Base-by-base conservation (phyloP, 2,329 filamentous ascomycete species). In the Aspergillus brasiliensis region DNA sequence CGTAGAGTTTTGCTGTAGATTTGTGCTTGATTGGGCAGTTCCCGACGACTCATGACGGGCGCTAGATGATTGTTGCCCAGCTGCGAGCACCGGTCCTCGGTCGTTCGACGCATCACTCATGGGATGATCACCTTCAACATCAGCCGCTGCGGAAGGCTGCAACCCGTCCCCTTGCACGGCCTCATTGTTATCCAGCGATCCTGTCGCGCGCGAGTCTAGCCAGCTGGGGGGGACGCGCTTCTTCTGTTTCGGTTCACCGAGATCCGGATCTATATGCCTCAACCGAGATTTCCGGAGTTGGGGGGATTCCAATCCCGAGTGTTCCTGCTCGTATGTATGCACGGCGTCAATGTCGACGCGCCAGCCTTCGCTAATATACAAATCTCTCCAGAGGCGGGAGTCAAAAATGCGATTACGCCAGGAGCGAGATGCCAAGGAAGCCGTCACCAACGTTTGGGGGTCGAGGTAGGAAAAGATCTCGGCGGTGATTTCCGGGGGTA, bases 281-380 rank as follows among this genome's bases (percentile, higher is more conserved):
- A 77, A 75, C 48, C 81, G 78, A 44, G 80, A 78, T 65, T 82
- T 83, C 27, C 80, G 79, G 57, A 61, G 74, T 59, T 75, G 73
- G 44, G 76, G 64, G 66, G 75, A 63, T 51, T 72, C 61, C 58
- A 68, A 71, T 67, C 70, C 75, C 1, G 75, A 74, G 60, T 78
- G 76, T 58, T 80, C 77, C 40, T 84, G 82, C 73, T 96, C 91
- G 65, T 87, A 92, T 2, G 80, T 77, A 42, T 80, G 78, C 27
- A 96, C 86, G 65, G 92, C 90, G 8, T 81, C 77, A 7, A 79
- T 77, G 63, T 93, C 83, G 6, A 90, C 85, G 65, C 87, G 87
- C 91, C 95, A 99, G 5, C 95, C 95, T 78, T 98, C 93, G 7
- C 88, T 78, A 37, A 88, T 84, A 76, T 96, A 99, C 13, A 96